These are phyloP conservation scores for Xylaria sp. DNA, from an alignment of 2,329 filamentous ascomycete species.

Conservation along the genomic window DNA sequence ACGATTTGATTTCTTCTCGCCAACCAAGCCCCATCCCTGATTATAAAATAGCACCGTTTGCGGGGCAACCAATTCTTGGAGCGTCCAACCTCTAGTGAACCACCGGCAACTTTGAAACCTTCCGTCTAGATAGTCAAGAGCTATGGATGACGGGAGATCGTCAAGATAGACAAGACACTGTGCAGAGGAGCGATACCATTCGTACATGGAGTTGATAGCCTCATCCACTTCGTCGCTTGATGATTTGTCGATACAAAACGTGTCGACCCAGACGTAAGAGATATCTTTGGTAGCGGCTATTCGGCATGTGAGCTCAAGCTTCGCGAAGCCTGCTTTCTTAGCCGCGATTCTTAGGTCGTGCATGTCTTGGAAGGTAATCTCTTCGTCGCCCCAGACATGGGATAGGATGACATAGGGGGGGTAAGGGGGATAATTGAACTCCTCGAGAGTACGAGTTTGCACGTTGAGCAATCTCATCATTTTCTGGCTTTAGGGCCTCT, in stretches of 20 bases:
- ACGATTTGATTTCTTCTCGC: not conserved
- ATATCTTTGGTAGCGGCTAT: too few relatives aligned
- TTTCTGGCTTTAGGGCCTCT: too few relatives aligned
- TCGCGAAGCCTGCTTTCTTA: too few relatives aligned
- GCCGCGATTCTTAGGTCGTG: too few relatives aligned
- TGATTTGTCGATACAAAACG: slow-evolving; percentile 10
- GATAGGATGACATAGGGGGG: slow-evolving; percentile 7
- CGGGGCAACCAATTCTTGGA: slow-evolving; percentile 1
- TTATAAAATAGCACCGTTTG: slow-evolving; percentile 8
- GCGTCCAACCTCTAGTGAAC: not conserved
- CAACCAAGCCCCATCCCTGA: slow-evolving; percentile 4
- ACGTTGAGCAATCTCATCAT: slow-evolving; percentile 8
- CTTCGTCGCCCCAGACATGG: slow-evolving; percentile 3
- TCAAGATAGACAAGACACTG: too few relatives aligned
- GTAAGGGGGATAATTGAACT: not conserved
- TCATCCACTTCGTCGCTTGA: not conserved
- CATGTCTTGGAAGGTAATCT: slow-evolving; percentile 5
- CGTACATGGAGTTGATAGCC: slow-evolving; percentile 5
- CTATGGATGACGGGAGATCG: too few relatives aligned
- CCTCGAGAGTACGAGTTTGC: not conserved
- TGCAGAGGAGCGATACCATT: slow-evolving; percentile 3
- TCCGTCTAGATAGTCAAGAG: not conserved
- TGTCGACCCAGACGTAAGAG: slow-evolving; percentile 1
- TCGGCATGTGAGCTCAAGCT: too few relatives aligned
- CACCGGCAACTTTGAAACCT: not conserved